Evolutionary conservation across 208 protist genomes (phyloP), one percentile per base, ranked within the genome.

Genomic region (Naegleria lovaniensis): DNA sequence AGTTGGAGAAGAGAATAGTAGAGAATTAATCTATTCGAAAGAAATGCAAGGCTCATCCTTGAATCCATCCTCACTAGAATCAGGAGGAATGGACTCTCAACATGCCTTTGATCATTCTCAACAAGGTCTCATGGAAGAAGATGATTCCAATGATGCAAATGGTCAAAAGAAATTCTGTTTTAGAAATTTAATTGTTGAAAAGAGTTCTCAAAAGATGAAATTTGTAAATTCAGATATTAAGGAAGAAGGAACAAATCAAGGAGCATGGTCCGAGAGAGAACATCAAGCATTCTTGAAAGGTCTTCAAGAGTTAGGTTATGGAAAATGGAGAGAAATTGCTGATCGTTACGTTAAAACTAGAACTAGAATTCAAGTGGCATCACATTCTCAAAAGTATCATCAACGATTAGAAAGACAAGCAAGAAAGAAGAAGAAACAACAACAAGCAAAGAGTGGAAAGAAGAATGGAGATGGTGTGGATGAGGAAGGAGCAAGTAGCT

Each of bases 361-460:
- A 67, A 67, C 85, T n/a, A 89, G 85, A 67, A 40, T 89, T 52
- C 85, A 89, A 67, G 85, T 89, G 5, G 85, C 85, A 9, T 67
- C 48, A n/a, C 85, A 89, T 25, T 9, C 48, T 75, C 85, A 89
- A 89, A 89, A 89, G n/a, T 88, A 88, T 38, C 40, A 43, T 58
- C 22, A 51, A 36, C 9, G 43, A 22, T 58, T 33, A 58, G 43
- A 58, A 88, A 39, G 85, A 88, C 22, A 58, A 22, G 43, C 22
- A 55, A 88, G 22, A 58, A 88, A 85, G 22, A 85, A 79, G 9
- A 29, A 79, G 29, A 79, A 79, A 79, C 25, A 36, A 33, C 16
- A 79, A 48, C 43, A 48, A 48, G 43, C 43, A 48, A 48, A 48
- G 43, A 48, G 7, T 48, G 58, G 58, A 75, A 16, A 75, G 25